These are phyloP conservation scores for Sporopachydermia cereana DNA, from an alignment of 1,139 yeast genomes.

Conservation along the genomic window DNA sequence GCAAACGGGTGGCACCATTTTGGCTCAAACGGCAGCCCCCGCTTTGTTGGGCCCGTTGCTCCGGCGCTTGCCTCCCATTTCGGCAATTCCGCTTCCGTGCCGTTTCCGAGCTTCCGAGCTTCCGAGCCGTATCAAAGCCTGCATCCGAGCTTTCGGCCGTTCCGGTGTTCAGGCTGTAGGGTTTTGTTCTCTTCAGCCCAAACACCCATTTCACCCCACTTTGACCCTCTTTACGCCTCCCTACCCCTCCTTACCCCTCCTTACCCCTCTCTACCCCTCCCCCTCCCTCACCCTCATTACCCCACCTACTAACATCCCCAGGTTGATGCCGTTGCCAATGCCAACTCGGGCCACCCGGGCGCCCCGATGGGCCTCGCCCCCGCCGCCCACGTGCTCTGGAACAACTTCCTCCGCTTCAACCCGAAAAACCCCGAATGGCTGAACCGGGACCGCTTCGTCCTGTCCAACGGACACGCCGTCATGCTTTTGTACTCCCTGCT, in stretches of 20 bases:
- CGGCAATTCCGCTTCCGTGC: background rate
- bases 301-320: slow-evolving; percentile 8
- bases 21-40: too few relatives aligned
- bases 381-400: slow-evolving; percentile 64
- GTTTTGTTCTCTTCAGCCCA: background rate
- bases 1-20: too few relatives aligned
- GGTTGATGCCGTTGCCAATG: slow-evolving; percentile 79
- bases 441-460: slow-evolving; percentile 90
- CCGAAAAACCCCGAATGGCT: slow-evolving; percentile 88
- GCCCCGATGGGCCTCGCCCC: slow-evolving; percentile 99
- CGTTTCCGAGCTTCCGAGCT: background rate
- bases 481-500: slow-evolving; percentile 80
- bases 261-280: background rate
- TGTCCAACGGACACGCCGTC: slow-evolving; percentile 96
- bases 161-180: too few relatives aligned
- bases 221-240: background rate
- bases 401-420: slow-evolving; percentile 67
- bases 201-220: background rate
- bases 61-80: too few relatives aligned
- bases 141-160: too few relatives aligned
- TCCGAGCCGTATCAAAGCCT: background rate
- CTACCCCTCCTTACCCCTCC: background rate
- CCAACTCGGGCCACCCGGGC: slow-evolving; percentile 99
- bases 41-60: too few relatives aligned
- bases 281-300: slow-evolving; percentile 3